Evolutionary conservation across 495 filamentous ascomycete genomes (phyloP).

Genomic region (Immersiella caudata): DNA sequence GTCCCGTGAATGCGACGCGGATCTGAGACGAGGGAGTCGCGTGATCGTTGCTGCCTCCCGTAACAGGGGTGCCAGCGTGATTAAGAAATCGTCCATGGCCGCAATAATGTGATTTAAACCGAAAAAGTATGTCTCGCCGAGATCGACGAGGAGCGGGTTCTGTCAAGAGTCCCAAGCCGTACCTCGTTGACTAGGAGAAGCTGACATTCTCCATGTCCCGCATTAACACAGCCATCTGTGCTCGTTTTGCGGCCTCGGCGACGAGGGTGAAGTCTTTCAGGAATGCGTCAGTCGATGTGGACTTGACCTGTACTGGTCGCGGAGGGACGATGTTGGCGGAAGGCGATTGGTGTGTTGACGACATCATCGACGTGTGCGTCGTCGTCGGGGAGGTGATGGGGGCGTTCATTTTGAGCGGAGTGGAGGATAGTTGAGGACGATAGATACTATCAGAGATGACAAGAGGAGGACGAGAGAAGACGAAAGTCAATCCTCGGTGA

Average conservation of each 20-base stretch:
- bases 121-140: not conserved
- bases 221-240: conserved; percentile 84
- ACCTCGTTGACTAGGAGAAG: conserved; percentile 43
- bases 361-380: conserved; percentile 31
- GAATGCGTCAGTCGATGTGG: conserved; percentile 61
- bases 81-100: not conserved
- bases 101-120: not conserved
- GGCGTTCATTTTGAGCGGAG: conserved; percentile 39
- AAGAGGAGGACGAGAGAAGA: conserved; percentile 4
- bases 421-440: not conserved
- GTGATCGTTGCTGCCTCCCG: no score
- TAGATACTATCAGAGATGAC: not conserved
- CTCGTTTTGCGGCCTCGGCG: conserved; percentile 92
- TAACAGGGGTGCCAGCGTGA: no score
- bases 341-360: conserved; percentile 34
- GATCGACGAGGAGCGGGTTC: not conserved
- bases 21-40: not conserved
- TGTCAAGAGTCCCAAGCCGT: not conserved
- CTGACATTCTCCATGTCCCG: conserved; percentile 75
- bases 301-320: conserved; percentile 37
- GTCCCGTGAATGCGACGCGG: not conserved
- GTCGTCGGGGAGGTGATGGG: conserved; percentile 38
- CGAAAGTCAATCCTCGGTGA: not conserved
- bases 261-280: conserved; percentile 81
- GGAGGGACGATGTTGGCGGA: conserved; percentile 39